These are phyloP conservation scores for Trichoderma harzianum DNA, from an alignment of 2,329 filamentous ascomycete species.

Conservation along the genomic window DNA sequence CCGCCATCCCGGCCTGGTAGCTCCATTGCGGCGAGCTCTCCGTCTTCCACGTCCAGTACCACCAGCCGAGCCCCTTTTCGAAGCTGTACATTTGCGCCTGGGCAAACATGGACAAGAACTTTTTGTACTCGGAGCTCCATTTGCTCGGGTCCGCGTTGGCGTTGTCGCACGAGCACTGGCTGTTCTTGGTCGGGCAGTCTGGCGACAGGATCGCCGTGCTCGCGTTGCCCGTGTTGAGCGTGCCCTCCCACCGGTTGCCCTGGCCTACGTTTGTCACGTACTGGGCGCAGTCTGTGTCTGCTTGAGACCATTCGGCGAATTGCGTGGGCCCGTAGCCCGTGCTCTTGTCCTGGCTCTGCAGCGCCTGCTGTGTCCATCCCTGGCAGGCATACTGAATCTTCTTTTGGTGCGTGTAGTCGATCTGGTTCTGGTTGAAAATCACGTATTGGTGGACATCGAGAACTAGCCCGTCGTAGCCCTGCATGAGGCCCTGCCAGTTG, in stretches of 20 bases:
- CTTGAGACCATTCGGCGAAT: conserved; percentile 96
- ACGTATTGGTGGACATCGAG: conserved; percentile 99
- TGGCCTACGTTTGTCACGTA: conserved; percentile 86
- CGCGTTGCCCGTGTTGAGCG: conserved; percentile 65
- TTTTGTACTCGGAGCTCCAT: conserved; percentile 74
- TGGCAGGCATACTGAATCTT: conserved; percentile 86
- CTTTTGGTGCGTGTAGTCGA: conserved; percentile 73
- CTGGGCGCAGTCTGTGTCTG: conserved; percentile 88
- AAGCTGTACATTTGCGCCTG: conserved; percentile 96
- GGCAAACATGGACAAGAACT: conserved; percentile 84
- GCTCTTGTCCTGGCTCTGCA: conserved; percentile 65
- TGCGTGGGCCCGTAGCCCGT: conserved; percentile 91
- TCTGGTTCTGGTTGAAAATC: conserved; percentile 90
- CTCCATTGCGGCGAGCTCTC: conserved; percentile 88
- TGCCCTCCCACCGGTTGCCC: conserved; percentile 90
- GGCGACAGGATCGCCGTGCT: conserved; percentile 63
- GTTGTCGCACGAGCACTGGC: conserved; percentile 65
- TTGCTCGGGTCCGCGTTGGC: conserved; percentile 70
- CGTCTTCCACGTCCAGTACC: conserved; percentile 98
- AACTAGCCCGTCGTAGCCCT: conserved; percentile 67
- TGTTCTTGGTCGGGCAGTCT: conserved; percentile 66
- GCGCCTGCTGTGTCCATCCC: conserved; percentile 79
- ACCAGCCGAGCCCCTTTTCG: conserved; percentile 93
- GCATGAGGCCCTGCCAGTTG: conserved; percentile 85
- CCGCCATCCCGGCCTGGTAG: conserved; percentile 73